Percentiles rank a stretch among this genome's conserved stretches.
Evolutionary conservation across 768 basidiomycete genomes (phyloP).

Genomic region (Termitomyces sp.): DNA sequence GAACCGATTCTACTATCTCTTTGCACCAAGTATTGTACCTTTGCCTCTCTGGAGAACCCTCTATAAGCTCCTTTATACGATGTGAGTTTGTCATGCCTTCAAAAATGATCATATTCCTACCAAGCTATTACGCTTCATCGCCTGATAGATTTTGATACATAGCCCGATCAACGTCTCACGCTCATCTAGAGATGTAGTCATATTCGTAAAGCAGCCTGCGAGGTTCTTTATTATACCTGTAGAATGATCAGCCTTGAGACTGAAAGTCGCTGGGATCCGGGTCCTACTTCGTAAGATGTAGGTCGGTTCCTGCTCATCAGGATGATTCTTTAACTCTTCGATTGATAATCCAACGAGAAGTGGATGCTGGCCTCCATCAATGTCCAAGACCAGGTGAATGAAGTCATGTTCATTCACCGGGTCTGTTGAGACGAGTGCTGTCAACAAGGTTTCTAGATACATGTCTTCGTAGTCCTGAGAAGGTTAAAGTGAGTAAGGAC

Average conservation of each 20-base stretch:
- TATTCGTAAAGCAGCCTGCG: conserved; percentile 25
- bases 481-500: neutral
- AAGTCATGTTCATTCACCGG: conserved; percentile 56
- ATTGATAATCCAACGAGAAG: conserved; percentile 2
- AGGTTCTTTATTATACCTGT: conserved; percentile 43
- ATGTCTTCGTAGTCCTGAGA: conserved; percentile 38
- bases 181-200: conserved; percentile 13
- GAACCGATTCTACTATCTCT: conserved; percentile 22
- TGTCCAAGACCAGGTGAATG: conserved; percentile 45
- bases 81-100: neutral
- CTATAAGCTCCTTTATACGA: conserved; percentile 13
- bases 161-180: conserved; percentile 33
- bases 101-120: conserved; percentile 22
- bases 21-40: conserved; percentile 29
- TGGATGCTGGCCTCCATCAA: conserved; percentile 27
- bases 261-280: neutral
- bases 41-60: conserved; percentile 7
- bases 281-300: conserved; percentile 11
- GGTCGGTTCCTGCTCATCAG: conserved; percentile 11
- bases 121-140: conserved; percentile 42
- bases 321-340: neutral
- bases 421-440: conserved; percentile 40
- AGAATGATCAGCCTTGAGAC: neutral
- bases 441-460: conserved; percentile 50
- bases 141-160: conserved; percentile 39